These are phyloP conservation scores for Ophiostoma triangulosporum DNA, from an alignment of 2,329 filamentous ascomycete genomes.

Conservation along the genomic window DNA sequence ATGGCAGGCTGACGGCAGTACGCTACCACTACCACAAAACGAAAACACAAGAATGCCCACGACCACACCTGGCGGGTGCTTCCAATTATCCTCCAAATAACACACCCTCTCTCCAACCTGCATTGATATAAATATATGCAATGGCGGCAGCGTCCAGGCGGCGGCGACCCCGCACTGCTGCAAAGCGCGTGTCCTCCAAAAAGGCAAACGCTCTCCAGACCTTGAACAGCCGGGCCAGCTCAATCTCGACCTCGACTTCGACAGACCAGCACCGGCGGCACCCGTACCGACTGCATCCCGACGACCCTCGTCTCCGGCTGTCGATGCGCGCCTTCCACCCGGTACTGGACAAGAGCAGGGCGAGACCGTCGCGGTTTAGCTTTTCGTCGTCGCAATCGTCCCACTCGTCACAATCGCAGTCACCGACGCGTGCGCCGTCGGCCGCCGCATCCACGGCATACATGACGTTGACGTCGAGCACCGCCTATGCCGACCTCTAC, in stretches of 20 bases:
- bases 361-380: neutral
- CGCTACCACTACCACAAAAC: neutral
- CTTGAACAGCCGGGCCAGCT: neutral
- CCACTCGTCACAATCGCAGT: neutral
- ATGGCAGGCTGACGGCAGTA: neutral
- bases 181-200: neutral
- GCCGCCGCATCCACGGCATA: neutral
- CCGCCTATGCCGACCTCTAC: neutral
- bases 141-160: neutral
- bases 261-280: neutral
- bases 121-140: neutral
- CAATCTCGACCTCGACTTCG: too few species aligned
- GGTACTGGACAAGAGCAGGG: neutral
- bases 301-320: conserved; percentile 4
- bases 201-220: neutral
- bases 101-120: too few species aligned
- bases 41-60: neutral
- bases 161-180: neutral
- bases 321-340: conserved; percentile 5
- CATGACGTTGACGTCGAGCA: neutral
- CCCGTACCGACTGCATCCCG: neutral
- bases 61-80: neutral
- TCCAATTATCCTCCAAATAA: too few species aligned
- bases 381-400: neutral
- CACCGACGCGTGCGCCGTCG: neutral